Conservation (phyloP, 352 stramenopile genomes). For the Globisporangium paroecandrum region DNA sequence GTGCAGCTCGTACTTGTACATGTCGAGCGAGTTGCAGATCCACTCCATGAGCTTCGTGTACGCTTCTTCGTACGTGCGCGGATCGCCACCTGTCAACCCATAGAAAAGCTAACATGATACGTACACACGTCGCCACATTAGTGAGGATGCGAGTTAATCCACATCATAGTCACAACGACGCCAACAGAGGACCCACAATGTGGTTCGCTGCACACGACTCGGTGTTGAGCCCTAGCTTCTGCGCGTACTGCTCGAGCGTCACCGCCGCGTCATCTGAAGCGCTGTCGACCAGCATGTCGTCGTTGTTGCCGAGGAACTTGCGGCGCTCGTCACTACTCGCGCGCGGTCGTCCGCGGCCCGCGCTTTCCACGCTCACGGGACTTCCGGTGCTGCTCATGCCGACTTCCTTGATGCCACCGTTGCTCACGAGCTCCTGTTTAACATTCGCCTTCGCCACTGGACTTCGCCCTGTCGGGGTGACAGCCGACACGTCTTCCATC, state of each 20-base stretch:
- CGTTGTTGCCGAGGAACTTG: slow-evolving; percentile 24
- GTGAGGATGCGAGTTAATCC: neutral
- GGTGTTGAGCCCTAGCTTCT: slow-evolving; percentile 61
- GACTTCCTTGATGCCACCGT: neutral
- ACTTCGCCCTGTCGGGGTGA: neutral
- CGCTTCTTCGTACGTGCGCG: slow-evolving; percentile 57
- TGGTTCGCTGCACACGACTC: slow-evolving; percentile 75
- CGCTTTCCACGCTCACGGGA: slow-evolving; percentile 15
- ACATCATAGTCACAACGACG: neutral
- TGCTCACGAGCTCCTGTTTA: slow-evolving; percentile 12
- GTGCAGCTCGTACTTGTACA: slow-evolving; percentile 85
- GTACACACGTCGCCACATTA: neutral
- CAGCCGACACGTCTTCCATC: slow-evolving; percentile 15
- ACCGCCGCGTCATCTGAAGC: slow-evolving; percentile 4
- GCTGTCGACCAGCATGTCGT: slow-evolving; percentile 12
- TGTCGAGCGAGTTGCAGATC: slow-evolving; percentile 84
- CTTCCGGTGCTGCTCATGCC: slow-evolving; percentile 9
- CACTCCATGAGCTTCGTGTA: slow-evolving; percentile 73
- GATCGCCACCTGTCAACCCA: slow-evolving; percentile 56
- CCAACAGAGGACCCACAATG: slow-evolving; percentile 34
- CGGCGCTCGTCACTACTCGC: slow-evolving; percentile 13
- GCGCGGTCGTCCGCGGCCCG: neutral
- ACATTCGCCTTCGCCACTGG: neutral
- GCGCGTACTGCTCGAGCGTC: slow-evolving; percentile 58
- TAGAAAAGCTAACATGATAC: slow-evolving; percentile 60